Evolutionary conservation across 2,329 filamentous ascomycete species (phyloP), one percentile per base, ranked within the genome.

Genomic region (Aspergillus ochraceoroseus): DNA sequence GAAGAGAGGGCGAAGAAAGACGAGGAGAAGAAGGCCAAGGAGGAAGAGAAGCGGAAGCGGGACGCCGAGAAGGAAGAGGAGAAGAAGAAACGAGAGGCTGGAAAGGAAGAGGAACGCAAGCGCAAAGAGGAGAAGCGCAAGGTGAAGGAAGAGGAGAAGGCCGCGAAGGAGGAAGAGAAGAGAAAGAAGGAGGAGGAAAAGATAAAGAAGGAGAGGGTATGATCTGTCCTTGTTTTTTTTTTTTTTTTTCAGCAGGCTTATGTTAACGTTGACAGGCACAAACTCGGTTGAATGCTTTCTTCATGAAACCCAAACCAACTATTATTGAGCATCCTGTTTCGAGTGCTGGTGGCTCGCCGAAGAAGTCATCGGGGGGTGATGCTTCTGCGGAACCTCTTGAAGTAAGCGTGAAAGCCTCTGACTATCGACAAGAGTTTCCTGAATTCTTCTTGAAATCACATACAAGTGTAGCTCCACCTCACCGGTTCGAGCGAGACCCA

Each of bases 391-490:
- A 48, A 7, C 12, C 41, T 2, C 40, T 51, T 12, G 49, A 53
- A 26, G 53, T 59, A 15, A 19, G 49, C 5, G 47, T 57, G 38
- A 51, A 55, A 4, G 36, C 55, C 15, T 73, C 76, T 0, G 73
- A 78, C 30, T 89, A 87, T 51, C 70, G 84, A 12, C 80, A 79
- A 51, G 70, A 74, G 23, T 96, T 96, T 56, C 76, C 87, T 20
- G 81, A 85, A 0, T 96, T 95, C 62, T 89, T 84, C 47, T 58
- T 92, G 31, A 83, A 87, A 43, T 73, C 80, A 2, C 76, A 87
- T 55, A 84, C 87, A 1, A 76, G 67, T n/a, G 53, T 95, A 38
- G 87, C 88, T 0, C 72, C 74, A 0, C 52, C 53, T 1, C 67
- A 72, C 33, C 70, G 69, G 2, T 78, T 78, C 18, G 61, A 72